Base-by-base conservation (phyloP, 2,329 filamentous ascomycete genomes). In the Arthrinium phaeospermum region DNA sequence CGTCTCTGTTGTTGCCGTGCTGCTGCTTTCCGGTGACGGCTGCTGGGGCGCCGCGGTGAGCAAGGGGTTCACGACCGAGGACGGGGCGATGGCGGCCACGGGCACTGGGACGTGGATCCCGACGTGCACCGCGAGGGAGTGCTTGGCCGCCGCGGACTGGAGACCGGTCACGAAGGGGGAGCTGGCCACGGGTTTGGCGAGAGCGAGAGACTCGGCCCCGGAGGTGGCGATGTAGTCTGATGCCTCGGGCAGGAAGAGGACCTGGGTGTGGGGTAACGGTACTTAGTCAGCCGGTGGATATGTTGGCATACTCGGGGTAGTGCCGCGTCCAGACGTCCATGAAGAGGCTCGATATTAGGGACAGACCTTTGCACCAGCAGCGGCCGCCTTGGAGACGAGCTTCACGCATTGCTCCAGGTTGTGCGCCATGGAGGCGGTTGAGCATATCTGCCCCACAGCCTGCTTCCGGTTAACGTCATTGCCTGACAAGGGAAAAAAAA, bases 211-310 rank as follows among this genome's bases (percentile, higher is more conserved):
- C 77, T 95, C 91, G 14, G 89, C 81, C 2, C 91, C 86, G 0
- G 90, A 91, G 1, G 88, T 86, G 27, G 91, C 92, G 77, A 98
- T 95, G 85, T 98, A 98, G 84, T 98, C 95, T 72, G 90, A 91
- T 34, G 96, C 96, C 87, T 98, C 96, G 16, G 96, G 96, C 70
- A 98, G 91, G 84, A 98, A 98, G 69, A 98, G 89, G 24, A 93
- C 90, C 89, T 93, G 74, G 3, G 41, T 27, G 46, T 41, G 37
- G 37, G 37, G 37, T 13, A 4, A 8, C 24, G 7, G 70, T 71
- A 75, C 71, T 75, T 71, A 77, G 71, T 72, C 75, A 71, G 24
- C 51, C 37, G 34, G 64, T 67, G 22, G 64, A 67, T 22, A 45
- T 7, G 37, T n/a, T 6, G 22, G 22, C 3, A 22, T 22, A 49